Conservation (phyloP, 805 yeast species). For the Cyberlindnera xylosilytica region DNA sequence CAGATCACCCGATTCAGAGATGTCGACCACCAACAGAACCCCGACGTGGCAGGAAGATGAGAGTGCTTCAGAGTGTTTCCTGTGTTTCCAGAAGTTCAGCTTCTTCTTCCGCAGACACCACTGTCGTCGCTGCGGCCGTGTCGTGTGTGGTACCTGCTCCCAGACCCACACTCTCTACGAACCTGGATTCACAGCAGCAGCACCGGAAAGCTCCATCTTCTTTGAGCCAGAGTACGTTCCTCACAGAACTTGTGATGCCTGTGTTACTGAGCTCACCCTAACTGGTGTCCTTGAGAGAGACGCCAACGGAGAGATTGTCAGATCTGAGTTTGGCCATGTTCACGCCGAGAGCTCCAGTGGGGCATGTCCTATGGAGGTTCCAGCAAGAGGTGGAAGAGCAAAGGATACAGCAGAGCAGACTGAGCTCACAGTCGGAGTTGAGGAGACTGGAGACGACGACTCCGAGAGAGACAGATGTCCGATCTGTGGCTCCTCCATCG, state of each 20-base stretch:
- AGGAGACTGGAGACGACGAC: conserved; percentile 25
- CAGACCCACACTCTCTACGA: conserved; percentile 48
- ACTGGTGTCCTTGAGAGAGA: conserved; percentile 6
- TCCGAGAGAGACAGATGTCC: conserved; percentile 39
- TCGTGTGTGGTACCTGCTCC: conserved; percentile 73
- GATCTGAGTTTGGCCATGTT: not conserved
- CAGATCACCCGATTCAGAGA: too few relatives aligned
- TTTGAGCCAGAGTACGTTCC: conserved; percentile 48
- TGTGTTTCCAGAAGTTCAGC: conserved; percentile 52
- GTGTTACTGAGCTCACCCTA: conserved; percentile 54
- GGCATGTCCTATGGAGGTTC: conserved; percentile 14
- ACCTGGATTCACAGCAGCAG: conserved; percentile 56
- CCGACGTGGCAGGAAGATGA: conserved; percentile 75
- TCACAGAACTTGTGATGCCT: conserved; percentile 73
- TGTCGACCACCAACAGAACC: not conserved
- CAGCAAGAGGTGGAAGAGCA: conserved; percentile 6
- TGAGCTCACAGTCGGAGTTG: conserved; percentile 2
- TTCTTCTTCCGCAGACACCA: conserved; percentile 76
- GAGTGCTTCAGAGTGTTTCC: conserved; percentile 46
- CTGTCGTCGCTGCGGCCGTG: conserved; percentile 77
- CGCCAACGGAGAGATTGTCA: conserved; percentile 4
- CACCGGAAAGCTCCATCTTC: conserved; percentile 47
- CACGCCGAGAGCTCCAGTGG: conserved; percentile 1
- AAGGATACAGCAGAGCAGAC: conserved; percentile 11
- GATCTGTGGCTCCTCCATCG: conserved; percentile 29